Percentiles rank a stretch among this genome's conserved stretches.
These are phyloP conservation scores for Fusarium multiceps DNA, from an alignment of 2,329 filamentous ascomycete genomes.

Conservation along the genomic window DNA sequence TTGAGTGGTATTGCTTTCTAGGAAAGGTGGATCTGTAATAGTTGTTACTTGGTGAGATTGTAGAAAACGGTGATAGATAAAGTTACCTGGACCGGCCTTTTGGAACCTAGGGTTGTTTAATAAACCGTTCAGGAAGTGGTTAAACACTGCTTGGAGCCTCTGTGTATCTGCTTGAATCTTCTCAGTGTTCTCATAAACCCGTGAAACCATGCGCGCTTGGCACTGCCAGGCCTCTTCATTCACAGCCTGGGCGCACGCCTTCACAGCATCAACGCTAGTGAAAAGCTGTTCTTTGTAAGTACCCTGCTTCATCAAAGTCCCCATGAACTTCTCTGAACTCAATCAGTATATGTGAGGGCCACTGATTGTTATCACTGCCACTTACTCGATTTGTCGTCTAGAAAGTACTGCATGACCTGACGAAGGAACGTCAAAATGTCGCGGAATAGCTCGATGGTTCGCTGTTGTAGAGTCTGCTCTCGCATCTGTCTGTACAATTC, in stretches of 20 bases:
- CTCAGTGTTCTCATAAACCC: neutral
- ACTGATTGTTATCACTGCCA: too few species aligned
- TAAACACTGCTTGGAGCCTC: neutral
- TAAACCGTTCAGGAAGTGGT: neutral
- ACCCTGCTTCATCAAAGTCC: neutral
- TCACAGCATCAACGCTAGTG: neutral
- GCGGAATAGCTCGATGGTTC: too few species aligned
- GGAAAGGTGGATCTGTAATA: fast-evolving
- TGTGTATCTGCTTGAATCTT: neutral
- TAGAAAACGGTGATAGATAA: too few species aligned
- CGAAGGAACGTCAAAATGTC: too few species aligned
- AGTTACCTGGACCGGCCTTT: neutral
- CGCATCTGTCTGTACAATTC: too few species aligned
- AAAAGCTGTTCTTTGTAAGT: fast-evolving
- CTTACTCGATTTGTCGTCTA: too few species aligned
- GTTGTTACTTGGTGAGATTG: neutral
- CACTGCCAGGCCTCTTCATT: neutral
- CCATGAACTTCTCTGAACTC: fast-evolving
- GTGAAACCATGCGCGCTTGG: neutral
- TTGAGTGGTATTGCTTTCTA: fast-evolving
- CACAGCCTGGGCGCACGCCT: neutral
- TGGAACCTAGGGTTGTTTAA: neutral
- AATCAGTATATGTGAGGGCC: fast-evolving
- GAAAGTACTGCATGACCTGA: too few species aligned
- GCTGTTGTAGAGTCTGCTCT: too few species aligned